These are phyloP conservation scores for Niveomyces coronatus DNA, from an alignment of 2,329 filamentous ascomycete species.

Conservation along the genomic window DNA sequence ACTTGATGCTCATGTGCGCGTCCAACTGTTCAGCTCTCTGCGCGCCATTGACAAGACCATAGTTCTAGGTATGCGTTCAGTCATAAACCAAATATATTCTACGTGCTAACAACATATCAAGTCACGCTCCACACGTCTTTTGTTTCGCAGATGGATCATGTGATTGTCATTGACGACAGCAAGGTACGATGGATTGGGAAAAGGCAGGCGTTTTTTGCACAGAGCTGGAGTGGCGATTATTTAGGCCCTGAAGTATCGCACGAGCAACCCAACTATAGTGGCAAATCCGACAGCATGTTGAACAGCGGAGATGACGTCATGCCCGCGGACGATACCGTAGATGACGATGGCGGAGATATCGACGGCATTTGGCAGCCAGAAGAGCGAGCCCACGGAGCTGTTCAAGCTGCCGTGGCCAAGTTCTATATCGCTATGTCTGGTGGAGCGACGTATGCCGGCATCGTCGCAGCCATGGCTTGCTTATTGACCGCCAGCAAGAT, in stretches of 20 bases:
- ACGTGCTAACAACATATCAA: background rate
- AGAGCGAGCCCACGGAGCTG: conserved; percentile 1
- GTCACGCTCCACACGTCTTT: conserved; percentile 1
- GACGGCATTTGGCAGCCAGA: conserved; percentile 5
- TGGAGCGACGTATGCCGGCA: background rate
- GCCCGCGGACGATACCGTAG: background rate
- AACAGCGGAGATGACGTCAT: background rate
- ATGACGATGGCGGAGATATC: background rate
- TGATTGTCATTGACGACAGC: conserved; percentile 4
- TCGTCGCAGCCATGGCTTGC: conserved; percentile 1
- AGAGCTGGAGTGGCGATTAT: background rate
- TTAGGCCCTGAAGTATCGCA: background rate
- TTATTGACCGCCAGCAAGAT: background rate
- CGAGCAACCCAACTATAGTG: too few relatives aligned
- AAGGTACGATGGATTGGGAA: background rate
- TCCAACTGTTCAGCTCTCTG: conserved; percentile 1
- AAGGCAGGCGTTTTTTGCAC: background rate
- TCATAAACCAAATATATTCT: background rate
- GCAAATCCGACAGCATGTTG: background rate
- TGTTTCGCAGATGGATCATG: conserved; percentile 1
- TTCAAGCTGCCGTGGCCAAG: background rate
- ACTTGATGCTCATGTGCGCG: conserved; percentile 6
- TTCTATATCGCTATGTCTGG: conserved; percentile 3
- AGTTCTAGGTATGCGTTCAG: background rate
- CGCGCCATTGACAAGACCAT: background rate